These are phyloP conservation scores for Puccinia hordei DNA, from an alignment of 1,284 basidiomycete genomes.

Conservation along the genomic window DNA sequence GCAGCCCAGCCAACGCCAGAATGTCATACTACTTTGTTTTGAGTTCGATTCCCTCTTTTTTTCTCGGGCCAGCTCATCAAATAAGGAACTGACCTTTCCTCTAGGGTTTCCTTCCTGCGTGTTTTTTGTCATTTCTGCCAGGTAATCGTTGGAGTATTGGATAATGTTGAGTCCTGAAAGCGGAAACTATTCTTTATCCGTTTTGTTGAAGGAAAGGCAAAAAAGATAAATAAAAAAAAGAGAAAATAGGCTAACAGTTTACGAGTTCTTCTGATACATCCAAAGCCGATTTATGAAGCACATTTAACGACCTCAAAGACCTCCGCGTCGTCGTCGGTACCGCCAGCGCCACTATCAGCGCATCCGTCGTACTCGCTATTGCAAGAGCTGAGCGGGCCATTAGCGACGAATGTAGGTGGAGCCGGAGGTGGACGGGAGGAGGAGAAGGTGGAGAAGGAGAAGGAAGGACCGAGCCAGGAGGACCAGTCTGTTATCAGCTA, in stretches of 20 bases:
- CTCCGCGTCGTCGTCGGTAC: constrained; percentile 51
- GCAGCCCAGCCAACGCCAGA: neutral
- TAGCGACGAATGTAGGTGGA: neutral
- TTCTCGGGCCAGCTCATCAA: neutral
- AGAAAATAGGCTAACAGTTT: neutral
- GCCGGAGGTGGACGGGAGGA: no score
- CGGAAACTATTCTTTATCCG: neutral
- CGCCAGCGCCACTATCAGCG: constrained; percentile 32
- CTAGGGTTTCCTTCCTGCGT: neutral
- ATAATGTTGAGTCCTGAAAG: constrained; percentile 34
- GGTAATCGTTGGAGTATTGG: constrained; percentile 40
- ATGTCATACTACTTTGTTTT: constrained; percentile 34
- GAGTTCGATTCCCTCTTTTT: constrained; percentile 14
- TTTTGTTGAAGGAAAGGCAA: neutral
- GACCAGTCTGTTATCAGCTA: constrained; percentile 52
- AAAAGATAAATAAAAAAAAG: neutral
- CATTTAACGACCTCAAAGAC: constrained; percentile 54
- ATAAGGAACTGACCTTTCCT: neutral
- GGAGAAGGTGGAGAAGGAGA: neutral
- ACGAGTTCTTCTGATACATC: neutral
- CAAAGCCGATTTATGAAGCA: constrained; percentile 57
- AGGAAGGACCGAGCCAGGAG: neutral
- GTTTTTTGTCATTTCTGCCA: neutral
- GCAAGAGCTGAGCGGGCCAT: constrained; percentile 34
- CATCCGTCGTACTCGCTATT: constrained; percentile 54